Evolutionary conservation across 225 moss, liverwort and hornwort species (phyloP), one percentile per base, ranked within the genome.

Genomic region (Neckera pumila): DNA sequence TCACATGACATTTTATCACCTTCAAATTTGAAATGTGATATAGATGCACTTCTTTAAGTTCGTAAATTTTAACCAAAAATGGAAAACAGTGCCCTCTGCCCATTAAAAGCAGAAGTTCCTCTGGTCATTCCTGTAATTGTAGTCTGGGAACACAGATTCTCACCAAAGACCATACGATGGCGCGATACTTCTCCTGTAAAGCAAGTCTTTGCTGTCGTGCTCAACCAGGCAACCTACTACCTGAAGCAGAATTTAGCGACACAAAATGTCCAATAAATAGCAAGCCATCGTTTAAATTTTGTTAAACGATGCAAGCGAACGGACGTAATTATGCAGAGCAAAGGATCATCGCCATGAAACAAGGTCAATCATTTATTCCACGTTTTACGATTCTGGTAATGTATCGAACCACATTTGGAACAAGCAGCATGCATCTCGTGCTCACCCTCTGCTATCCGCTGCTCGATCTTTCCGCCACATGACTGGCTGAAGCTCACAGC

Each of bases 181-280:
- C 11, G 47, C 47, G 49, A 96, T 97, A 84, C 93, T 97, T 86
- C 96, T 94, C 89, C 85, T 94, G 88, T 96, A 96, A 22, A 97
- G 88, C 62, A 97, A 90, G 88, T 96, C 92, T 73, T 95, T 94
- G 76, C 92, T 94, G 82, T 96, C 95, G 59, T 97, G 95, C 92
- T 97, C 97, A 87, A 98, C 95, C 85, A 97, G 89, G 90, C 97
- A 98, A 61, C 97, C 98, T 63, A 97, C 96, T 63, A 97, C 96
- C 97, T 98, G 93, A 85, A 80, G 76, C 57, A 49, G 49, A 49
- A 49, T 49, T 49, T 49, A 49, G 49, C 49, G 49, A 49, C 49
- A 49, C 49, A 49, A 88, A 65, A 74, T 82, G 78, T 88, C 65
- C 88, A 70, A 86, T 45, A 73, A 56, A 84, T 38, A 70, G 64